Conservation (phyloP, 176 grass and related monocot species). For the Themeda triandra region DNA sequence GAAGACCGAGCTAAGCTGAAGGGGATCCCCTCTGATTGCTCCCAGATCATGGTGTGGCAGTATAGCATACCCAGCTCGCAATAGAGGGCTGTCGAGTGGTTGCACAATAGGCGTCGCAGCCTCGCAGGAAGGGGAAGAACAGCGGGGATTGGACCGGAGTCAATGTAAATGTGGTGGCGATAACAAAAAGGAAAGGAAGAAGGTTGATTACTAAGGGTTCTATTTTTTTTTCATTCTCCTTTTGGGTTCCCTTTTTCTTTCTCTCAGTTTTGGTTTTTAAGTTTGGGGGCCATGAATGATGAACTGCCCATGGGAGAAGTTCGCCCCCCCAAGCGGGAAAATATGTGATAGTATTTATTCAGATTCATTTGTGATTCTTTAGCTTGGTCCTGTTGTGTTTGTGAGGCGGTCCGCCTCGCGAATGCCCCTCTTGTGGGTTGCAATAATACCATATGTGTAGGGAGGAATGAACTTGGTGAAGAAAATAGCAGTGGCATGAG, state of each 20-base stretch:
- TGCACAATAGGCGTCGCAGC: neutral
- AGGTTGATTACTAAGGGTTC: conserved; percentile 34
- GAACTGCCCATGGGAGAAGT: conserved; percentile 32
- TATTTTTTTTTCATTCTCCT: neutral
- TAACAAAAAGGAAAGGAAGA: conserved; percentile 33
- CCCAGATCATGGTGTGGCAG: conserved; percentile 89
- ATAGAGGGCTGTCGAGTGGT: conserved; percentile 37
- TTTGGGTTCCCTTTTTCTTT: neutral
- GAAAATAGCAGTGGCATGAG: neutral
- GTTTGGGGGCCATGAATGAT: conserved; percentile 27
- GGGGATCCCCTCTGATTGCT: conserved; percentile 77
- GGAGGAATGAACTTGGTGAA: neutral
- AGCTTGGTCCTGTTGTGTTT: conserved; percentile 7
- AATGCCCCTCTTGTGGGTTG: conserved; percentile 10
- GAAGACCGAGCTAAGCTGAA: conserved; percentile 81
- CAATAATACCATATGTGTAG: conserved; percentile 40
- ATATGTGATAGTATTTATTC: conserved; percentile 52
- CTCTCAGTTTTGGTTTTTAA: conserved; percentile 34
- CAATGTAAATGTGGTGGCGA: conserved; percentile 73
- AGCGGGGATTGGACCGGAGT: neutral
- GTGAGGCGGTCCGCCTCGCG: neutral
- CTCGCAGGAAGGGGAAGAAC: neutral
- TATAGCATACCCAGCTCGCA: conserved; percentile 52
- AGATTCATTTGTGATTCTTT: conserved; percentile 58
- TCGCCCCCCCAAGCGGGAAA: conserved; percentile 16